phyloP scores from a whole-genome alignment of 1,139 yeast genomes.

The Candida glucosophila region DNA sequence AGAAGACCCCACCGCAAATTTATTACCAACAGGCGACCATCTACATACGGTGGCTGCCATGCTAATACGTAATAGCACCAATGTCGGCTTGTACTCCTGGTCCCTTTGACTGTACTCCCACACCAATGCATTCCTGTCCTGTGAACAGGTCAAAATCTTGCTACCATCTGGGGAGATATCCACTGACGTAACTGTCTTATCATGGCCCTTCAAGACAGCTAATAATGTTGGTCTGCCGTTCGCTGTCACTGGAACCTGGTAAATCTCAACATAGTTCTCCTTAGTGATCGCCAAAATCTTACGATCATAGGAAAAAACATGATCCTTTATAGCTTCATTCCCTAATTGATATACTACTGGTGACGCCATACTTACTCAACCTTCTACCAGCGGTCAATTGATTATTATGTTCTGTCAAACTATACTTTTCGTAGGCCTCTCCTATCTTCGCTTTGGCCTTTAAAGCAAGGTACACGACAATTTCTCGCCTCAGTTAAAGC shows the following conservation, averaged over 20 bases:
- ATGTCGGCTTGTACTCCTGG: slow-evolving; percentile 66
- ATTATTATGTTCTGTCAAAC: no score
- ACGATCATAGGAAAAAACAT: slow-evolving; percentile 69
- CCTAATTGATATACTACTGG: slow-evolving; percentile 56
- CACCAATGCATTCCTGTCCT: slow-evolving; percentile 94
- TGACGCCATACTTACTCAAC: slow-evolving; percentile 14
- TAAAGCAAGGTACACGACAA: no score
- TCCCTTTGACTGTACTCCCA: slow-evolving; percentile 64
- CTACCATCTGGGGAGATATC: slow-evolving; percentile 81
- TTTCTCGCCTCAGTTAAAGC: no score
- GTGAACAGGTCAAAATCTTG: slow-evolving; percentile 91
- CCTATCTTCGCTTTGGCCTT: no score
- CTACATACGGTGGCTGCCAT: slow-evolving; percentile 90
- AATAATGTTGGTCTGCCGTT: slow-evolving; percentile 39
- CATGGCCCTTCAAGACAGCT: slow-evolving; percentile 73
- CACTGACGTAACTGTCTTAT: slow-evolving; percentile 89
- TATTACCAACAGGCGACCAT: slow-evolving; percentile 90
- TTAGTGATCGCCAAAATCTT: slow-evolving; percentile 74
- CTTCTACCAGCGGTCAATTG: no score
- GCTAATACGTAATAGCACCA: slow-evolving; percentile 84
- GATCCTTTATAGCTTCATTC: slow-evolving; percentile 83
- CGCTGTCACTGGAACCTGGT: slow-evolving; percentile 30
- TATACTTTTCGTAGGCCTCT: no score
- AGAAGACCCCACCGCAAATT: slow-evolving; percentile 96
- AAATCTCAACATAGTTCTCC: slow-evolving; percentile 67